phyloP scores from a whole-genome alignment of 2,329 filamentous ascomycete genomes.

The Pseudogymnoascus verrucosus region DNA sequence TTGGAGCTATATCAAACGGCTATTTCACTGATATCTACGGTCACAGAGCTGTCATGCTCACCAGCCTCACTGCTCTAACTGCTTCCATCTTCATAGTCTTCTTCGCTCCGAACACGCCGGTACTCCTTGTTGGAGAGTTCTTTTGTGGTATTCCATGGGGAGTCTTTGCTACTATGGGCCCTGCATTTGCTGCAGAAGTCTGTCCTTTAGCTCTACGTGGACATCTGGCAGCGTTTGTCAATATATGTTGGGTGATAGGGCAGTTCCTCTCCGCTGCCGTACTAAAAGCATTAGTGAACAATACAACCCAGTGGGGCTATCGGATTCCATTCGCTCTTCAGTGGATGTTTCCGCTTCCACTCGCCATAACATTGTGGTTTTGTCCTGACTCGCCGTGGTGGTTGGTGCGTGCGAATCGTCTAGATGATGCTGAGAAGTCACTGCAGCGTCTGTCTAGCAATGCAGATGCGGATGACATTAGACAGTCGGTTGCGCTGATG shows the following conservation, averaged over 20 bases:
- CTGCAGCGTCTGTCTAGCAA: slow-evolving; percentile 14
- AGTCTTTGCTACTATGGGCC: slow-evolving; percentile 36
- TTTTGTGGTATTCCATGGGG: slow-evolving; percentile 41
- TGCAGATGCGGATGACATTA: slow-evolving; percentile 34
- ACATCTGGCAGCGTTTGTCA: slow-evolving; percentile 44
- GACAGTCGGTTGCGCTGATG: slow-evolving; percentile 42
- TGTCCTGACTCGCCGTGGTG: slow-evolving; percentile 42
- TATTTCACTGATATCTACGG: slow-evolving; percentile 39
- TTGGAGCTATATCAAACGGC: slow-evolving; percentile 35
- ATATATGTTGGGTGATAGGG: slow-evolving; percentile 42
- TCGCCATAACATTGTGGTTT: slow-evolving; percentile 34
- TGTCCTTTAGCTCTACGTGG: slow-evolving; percentile 42
- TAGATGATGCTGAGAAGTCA: slow-evolving; percentile 34
- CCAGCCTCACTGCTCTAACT: slow-evolving; percentile 34
- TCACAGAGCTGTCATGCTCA: slow-evolving; percentile 38
- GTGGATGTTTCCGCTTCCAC: slow-evolving; percentile 40
- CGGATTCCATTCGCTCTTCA: slow-evolving; percentile 39
- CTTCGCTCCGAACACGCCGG: slow-evolving; percentile 36
- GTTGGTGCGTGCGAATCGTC: slow-evolving; percentile 35
- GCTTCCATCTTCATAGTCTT: slow-evolving; percentile 40
- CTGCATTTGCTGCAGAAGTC: slow-evolving; percentile 34
- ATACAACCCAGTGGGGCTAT: slow-evolving; percentile 38
- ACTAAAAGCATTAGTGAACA: slow-evolving; percentile 34
- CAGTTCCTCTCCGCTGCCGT: slow-evolving; percentile 39
- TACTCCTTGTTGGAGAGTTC: slow-evolving; percentile 37